phyloP scores from a whole-genome alignment of 2,329 filamentous ascomycete genomes.

The Tolypocladium ophioglossoides region DNA sequence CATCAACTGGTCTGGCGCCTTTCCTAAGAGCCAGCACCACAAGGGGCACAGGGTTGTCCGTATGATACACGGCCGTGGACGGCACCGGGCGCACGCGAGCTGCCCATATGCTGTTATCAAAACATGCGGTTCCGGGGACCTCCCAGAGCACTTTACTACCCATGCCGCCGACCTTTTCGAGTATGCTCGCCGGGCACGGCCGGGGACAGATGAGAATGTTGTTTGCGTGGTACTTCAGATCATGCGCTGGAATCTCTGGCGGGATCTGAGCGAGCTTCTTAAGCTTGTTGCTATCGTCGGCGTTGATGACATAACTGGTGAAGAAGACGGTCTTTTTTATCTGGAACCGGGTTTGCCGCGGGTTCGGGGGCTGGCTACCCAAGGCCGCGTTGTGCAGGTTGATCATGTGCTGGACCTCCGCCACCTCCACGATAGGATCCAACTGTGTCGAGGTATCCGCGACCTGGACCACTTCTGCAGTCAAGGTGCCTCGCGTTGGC shows the following conservation, averaged over 20 bases:
- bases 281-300: constrained; percentile 61
- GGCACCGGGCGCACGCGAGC: constrained; percentile 66
- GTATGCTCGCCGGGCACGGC: constrained; percentile 57
- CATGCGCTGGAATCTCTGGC: constrained; percentile 49
- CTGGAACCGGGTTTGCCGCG: constrained; percentile 38
- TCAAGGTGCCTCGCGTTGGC: constrained; percentile 52
- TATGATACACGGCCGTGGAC: constrained; percentile 57
- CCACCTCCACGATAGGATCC: constrained; percentile 68
- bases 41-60: constrained; percentile 66
- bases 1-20: constrained; percentile 67
- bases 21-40: constrained; percentile 76
- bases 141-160: constrained; percentile 77
- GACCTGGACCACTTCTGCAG: constrained; percentile 77
- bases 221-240: constrained; percentile 75
- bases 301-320: constrained; percentile 77
- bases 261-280: constrained; percentile 59
- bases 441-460: constrained; percentile 63
- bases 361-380: constrained; percentile 19
- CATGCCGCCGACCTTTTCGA: constrained; percentile 79
- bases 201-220: constrained; percentile 83
- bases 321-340: constrained; percentile 87
- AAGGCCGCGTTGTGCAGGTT: constrained; percentile 66
- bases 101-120: constrained; percentile 80
- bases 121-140: constrained; percentile 63
- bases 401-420: constrained; percentile 80